These are phyloP conservation scores for Ogataea glucozyma DNA, from an alignment of 805 yeast species.

Conservation along the genomic window DNA sequence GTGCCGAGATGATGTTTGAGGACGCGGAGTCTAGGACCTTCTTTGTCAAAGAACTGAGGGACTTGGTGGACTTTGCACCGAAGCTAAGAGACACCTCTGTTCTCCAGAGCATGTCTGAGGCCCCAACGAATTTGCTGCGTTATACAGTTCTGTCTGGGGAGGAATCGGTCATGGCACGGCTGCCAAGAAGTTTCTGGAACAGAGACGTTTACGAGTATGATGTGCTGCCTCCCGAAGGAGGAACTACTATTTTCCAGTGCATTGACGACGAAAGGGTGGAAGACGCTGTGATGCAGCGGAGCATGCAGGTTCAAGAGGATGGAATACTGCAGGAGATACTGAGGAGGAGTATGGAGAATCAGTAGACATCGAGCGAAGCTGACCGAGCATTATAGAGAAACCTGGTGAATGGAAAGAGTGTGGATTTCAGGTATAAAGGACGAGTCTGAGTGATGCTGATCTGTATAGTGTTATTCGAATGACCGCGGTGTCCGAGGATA, in stretches of 20 bases:
- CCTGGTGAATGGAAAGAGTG: no score
- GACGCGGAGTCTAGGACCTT: constrained; percentile 48
- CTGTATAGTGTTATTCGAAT: no score
- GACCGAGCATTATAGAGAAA: no score
- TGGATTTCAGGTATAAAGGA: no score
- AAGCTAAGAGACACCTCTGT: constrained; percentile 17
- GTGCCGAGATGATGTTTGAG: constrained; percentile 58
- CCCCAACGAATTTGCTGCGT: constrained; percentile 64
- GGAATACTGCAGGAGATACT: constrained; percentile 7
- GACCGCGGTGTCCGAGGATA: no score
- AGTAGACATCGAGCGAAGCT: no score
- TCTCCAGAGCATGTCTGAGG: constrained; percentile 29
- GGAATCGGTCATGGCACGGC: constrained; percentile 65
- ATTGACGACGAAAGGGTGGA: constrained; percentile 50
- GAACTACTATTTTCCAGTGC: constrained; percentile 44
- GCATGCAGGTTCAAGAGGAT: constrained; percentile 28
- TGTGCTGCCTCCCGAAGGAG: constrained; percentile 62
- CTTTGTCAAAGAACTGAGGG: constrained; percentile 22
- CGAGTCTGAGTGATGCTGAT: no score
- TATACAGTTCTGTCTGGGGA: constrained; percentile 73
- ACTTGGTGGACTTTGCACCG: constrained; percentile 21
- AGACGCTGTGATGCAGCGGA: constrained; percentile 36
- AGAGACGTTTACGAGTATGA: constrained; percentile 69
- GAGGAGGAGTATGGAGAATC: background rate
- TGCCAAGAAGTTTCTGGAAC: constrained; percentile 64